Evolutionary conservation across 306 rosid genomes (phyloP).

Genomic region (Vigna hirtella): DNA sequence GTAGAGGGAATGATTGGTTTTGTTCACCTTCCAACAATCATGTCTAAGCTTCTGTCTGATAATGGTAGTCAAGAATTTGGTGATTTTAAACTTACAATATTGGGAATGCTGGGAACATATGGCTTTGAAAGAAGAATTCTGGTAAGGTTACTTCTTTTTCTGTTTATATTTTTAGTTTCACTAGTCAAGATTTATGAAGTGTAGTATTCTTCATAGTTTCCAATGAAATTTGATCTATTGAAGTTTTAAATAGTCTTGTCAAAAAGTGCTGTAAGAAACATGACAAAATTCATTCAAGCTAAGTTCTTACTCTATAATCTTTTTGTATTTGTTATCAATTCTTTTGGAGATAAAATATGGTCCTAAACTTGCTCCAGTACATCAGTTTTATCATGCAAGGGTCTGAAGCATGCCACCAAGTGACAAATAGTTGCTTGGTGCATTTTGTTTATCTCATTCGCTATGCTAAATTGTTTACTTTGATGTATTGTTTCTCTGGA

Average conservation of each 20-base stretch:
- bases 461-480: neutral
- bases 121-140: constrained; percentile 98
- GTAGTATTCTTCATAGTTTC: constrained; percentile 27
- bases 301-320: neutral
- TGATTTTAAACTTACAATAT: constrained; percentile 87
- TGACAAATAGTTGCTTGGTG: neutral
- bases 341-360: constrained; percentile 1
- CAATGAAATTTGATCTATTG: constrained; percentile 21
- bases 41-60: constrained; percentile 96
- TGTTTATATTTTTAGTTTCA: constrained; percentile 15
- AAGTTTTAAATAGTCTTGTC: constrained; percentile 24
- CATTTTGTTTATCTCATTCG: neutral
- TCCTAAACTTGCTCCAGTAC: constrained; percentile 8
- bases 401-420: neutral
- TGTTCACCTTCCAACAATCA: constrained; percentile 90
- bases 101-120: constrained; percentile 95
- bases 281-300: constrained; percentile 31
- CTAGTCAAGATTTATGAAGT: constrained; percentile 32
- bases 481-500: neutral
- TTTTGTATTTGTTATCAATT: constrained; percentile 25
- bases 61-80: constrained; percentile 96
- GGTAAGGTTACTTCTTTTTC: constrained; percentile 56
- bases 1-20: constrained; percentile 98
- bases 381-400: neutral
- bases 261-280: constrained; percentile 18